Conservation (phyloP, 2,329 filamentous ascomycete species). For the Diaporthe batatas region DNA sequence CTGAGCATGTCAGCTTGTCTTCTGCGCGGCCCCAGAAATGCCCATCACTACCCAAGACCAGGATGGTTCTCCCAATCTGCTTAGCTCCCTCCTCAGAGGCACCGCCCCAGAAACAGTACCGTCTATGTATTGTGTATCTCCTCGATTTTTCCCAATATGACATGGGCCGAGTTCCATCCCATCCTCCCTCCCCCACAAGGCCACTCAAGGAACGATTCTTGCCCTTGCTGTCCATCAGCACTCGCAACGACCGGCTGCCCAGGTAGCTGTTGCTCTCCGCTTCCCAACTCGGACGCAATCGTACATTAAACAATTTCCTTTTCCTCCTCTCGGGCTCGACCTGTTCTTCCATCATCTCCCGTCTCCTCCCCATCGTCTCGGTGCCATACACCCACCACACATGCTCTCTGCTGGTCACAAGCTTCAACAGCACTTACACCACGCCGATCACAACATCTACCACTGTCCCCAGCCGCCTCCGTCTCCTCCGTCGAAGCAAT, state of each 20-base stretch:
- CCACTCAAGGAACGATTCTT: slow-evolving; percentile 8
- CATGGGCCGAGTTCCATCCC: slow-evolving; percentile 32
- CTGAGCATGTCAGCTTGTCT: slow-evolving; percentile 35
- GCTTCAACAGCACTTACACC: slow-evolving; percentile 38
- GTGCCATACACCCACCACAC: no score
- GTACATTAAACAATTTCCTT: slow-evolving; percentile 32
- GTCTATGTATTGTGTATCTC: slow-evolving; percentile 31
- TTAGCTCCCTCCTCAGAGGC: slow-evolving; percentile 31
- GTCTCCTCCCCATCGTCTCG: background rate
- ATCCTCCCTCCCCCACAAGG: slow-evolving; percentile 8
- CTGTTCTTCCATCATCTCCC: background rate
- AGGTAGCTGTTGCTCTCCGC: slow-evolving; percentile 20
- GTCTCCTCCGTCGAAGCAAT: slow-evolving; percentile 23
- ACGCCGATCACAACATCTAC: slow-evolving; percentile 40
- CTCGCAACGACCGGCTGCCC: background rate
- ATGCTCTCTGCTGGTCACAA: slow-evolving; percentile 22
- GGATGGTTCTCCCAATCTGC: slow-evolving; percentile 21
- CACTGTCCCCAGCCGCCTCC: slow-evolving; percentile 37
- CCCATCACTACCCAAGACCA: slow-evolving; percentile 34
- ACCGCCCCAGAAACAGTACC: slow-evolving; percentile 10
- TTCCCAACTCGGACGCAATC: slow-evolving; percentile 21
- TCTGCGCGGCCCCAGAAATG: slow-evolving; percentile 31
- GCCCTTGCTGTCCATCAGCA: slow-evolving; percentile 13
- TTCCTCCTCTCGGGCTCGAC: slow-evolving; percentile 6
- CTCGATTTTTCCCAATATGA: slow-evolving; percentile 32